Base-by-base conservation (phyloP, 108 stramenopile genomes). In the Nitzschia putrida region DNA sequence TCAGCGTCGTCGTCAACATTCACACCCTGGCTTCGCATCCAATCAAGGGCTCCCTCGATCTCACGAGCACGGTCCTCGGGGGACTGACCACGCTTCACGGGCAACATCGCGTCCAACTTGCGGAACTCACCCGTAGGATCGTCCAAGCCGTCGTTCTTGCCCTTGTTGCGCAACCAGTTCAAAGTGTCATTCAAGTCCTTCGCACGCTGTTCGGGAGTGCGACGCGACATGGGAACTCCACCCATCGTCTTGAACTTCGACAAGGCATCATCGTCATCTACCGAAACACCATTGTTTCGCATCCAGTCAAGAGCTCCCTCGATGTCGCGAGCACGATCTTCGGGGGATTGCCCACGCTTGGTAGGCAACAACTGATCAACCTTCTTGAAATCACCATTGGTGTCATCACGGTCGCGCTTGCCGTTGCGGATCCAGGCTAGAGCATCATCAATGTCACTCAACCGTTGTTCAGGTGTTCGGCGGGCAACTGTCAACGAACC, bases 381-480 rank as follows among this genome's bases (percentile, higher is more conserved):
- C 23, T 40, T 44, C 44, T 58, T 59, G 25, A 70, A 70, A 8
- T 70, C 69, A 6, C 69, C 69, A 10, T 42, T 70, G 7, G 21
- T 26, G 45, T 68, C 70, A 38, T 40, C 34, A 4, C 25, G 14
- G 18, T 57, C 26, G 39, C n/a, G 25, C 34, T 71, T 63, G 53
- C 51, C 57, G 29, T 69, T 59, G 16, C 79, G 73, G 20, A 71
- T 23, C 79, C 79, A 80, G 20, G 63, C 60, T 56, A 80, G 50
- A 34, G 58, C 64, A 40, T 60, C 50, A 21, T 69, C 57, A 3
- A 76, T 21, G 23, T 70, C 71, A 44, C 63, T 67, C 40, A 34
- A 41, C 20, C 71, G 66, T 14, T 76, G 71, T 64, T 73, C 73
- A 2, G 73, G 79, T 45, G 60, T 50, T 20, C 49, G 40, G 20